A percentile compares a stretch with the other conserved stretches of the same genome.
Conservation (phyloP, 306 rosid genomes). For the Inga laurina region DNA sequence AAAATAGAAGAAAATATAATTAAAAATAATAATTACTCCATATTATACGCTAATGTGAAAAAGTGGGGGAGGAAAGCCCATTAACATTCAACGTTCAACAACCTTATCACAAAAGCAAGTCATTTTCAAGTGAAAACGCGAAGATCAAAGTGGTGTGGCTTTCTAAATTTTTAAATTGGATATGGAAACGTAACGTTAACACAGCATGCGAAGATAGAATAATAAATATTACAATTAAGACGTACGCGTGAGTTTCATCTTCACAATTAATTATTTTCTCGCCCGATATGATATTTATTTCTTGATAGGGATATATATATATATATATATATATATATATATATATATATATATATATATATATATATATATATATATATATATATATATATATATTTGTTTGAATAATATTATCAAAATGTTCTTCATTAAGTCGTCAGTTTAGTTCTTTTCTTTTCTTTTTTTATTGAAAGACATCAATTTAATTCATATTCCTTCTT, state of each 20-base stretch:
- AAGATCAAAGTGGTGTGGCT: constrained; percentile 26
- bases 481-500: no score
- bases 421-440: not conserved
- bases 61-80: not conserved
- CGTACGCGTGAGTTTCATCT: not conserved
- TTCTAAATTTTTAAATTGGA: constrained; percentile 38
- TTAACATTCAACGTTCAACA: constrained; percentile 16
- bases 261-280: not conserved
- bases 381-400: no score
- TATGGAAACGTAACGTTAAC: constrained; percentile 50
- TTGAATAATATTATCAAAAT: not conserved
- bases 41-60: not conserved
- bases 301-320: not conserved
- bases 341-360: no score
- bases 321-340: no score
- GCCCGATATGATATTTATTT: not conserved
- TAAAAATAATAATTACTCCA: not conserved
- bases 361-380: no score
- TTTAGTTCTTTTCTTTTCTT: no score
- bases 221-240: not conserved
- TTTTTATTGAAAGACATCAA: not conserved
- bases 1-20: not conserved
- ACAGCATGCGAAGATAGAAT: not conserved
- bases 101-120: constrained; percentile 42
- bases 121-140: constrained; percentile 42